phyloP scores from a whole-genome alignment of 2,329 filamentous ascomycete genomes.

The Madurella fahalii region DNA sequence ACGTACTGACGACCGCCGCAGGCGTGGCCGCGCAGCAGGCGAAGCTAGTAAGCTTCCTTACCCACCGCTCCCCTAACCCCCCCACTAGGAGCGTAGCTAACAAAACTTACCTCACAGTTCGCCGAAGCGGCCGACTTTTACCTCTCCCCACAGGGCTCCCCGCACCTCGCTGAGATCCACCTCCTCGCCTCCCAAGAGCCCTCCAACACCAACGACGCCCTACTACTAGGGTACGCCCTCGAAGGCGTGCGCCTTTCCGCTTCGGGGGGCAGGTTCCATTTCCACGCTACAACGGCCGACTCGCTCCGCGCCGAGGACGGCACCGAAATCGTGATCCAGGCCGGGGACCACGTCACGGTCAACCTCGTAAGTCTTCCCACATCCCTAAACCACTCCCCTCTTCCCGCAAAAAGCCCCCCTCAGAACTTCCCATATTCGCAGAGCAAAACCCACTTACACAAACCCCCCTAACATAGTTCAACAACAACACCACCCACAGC shows the following conservation, averaged over 20 bases:
- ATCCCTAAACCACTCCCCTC: neutral
- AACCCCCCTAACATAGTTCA: slow-evolving; percentile 25
- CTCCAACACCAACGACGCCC: slow-evolving; percentile 55
- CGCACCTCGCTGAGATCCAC: slow-evolving; percentile 58
- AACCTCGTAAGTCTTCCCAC: slow-evolving; percentile 48
- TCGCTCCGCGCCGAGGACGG: slow-evolving; percentile 50
- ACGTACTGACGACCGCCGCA: slow-evolving; percentile 63
- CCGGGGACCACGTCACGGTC: slow-evolving; percentile 59
- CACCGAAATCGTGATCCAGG: slow-evolving; percentile 45
- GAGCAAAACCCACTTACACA: neutral
- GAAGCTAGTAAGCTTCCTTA: slow-evolving; percentile 49
- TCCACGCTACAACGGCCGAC: slow-evolving; percentile 46
- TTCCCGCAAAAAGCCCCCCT: neutral
- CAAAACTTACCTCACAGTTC: slow-evolving; percentile 45
- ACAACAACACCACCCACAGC: too few relatives aligned
- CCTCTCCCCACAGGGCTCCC: slow-evolving; percentile 52
- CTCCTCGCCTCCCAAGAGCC: slow-evolving; percentile 52
- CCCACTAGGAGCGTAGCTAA: neutral
- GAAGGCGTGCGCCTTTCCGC: slow-evolving; percentile 68
- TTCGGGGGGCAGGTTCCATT: slow-evolving; percentile 54
- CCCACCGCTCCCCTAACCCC: neutral
- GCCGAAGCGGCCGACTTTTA: slow-evolving; percentile 71
- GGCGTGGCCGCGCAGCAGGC: slow-evolving; percentile 68
- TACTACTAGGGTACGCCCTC: slow-evolving; percentile 65
- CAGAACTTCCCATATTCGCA: neutral